Evolutionary conservation across 768 basidiomycete species (phyloP).

Genomic region (Dictyophora rubrovolvata): DNA sequence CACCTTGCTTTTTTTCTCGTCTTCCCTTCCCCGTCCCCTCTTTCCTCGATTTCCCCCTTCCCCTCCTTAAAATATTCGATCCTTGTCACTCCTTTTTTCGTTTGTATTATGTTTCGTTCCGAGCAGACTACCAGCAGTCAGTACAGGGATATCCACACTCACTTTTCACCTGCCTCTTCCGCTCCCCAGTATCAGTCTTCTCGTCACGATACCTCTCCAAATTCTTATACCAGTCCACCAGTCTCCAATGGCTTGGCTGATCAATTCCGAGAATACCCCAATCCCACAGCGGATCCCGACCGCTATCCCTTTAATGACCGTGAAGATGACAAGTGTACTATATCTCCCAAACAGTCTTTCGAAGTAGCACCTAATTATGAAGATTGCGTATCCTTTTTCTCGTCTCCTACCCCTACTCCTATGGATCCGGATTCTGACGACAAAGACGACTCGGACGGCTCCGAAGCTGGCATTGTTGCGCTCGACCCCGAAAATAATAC

Average conservation of each 20-base stretch:
- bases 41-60: neutral
- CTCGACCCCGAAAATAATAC: constrained; percentile 24
- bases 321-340: constrained; percentile 14
- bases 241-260: constrained; percentile 22
- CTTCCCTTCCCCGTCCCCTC: neutral
- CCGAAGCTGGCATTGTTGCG: neutral
- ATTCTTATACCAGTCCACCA: constrained; percentile 31
- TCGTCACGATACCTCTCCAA: constrained; percentile 33
- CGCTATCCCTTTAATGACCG: constrained; percentile 13
- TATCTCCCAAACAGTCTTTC: neutral
- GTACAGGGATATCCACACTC: constrained; percentile 34
- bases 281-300: constrained; percentile 25
- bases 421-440: neutral
- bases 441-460: neutral
- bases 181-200: constrained; percentile 44
- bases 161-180: constrained; percentile 31
- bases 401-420: neutral
- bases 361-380: constrained; percentile 27
- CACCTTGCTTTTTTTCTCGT: neutral
- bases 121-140: neutral
- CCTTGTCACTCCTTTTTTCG: neutral
- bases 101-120: constrained; percentile 2
- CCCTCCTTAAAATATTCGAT: neutral
- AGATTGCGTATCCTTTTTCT: constrained; percentile 15
- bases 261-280: constrained; percentile 16